Evolutionary conservation across 2,329 filamentous ascomycete genomes (phyloP), one percentile per base, ranked within the genome.

Genomic region (Cephalotrichum gorgonifer): DNA sequence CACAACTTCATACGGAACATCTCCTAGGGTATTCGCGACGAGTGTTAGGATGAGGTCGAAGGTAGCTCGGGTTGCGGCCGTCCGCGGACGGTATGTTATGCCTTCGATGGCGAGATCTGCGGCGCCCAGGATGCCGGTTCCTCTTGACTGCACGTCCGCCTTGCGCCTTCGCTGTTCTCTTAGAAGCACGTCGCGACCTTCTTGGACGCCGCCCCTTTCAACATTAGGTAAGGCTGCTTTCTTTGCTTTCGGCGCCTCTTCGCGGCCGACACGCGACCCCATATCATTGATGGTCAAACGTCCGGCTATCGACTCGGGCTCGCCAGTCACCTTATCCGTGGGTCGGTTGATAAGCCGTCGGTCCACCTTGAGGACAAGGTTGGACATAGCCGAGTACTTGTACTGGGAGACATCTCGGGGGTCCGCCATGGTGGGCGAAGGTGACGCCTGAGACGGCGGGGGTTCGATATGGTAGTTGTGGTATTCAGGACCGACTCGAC

Each of bases 341-440:
- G 89, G 83, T 65, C 93, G 83, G 55, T 88, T 88, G 60, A 95
- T 85, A 65, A 98, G 97, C 60, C 93, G 85, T 72, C 90, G 85
- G 75, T 98, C 93, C 73, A 89, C 90, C 86, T 98, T 93, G 81
- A 98, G 88, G 65, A 98, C 93, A 88, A 98, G 85, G 82, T 98
- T 98, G 73, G 93, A 98, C 93, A 98, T 97, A 68, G 88, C 89
- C 82, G 89, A 89, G 80, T 96, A 95, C 71, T 96, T 96, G 79
- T 95, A 96, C 71, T 95, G 90, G 69, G 88, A 90, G 62, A 95
- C 86, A 85, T 93, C 81, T 69, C 79, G 80, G 62, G 80, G 75
- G 66, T 83, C 86, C 67, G 85, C 77, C 87, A 91, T 90, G 51
- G 31, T 46, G 53, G 51, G 49, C 50, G 27, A 41, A 17, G 45